Base-by-base conservation (phyloP, 805 yeast genomes). In the Candida maris region DNA sequence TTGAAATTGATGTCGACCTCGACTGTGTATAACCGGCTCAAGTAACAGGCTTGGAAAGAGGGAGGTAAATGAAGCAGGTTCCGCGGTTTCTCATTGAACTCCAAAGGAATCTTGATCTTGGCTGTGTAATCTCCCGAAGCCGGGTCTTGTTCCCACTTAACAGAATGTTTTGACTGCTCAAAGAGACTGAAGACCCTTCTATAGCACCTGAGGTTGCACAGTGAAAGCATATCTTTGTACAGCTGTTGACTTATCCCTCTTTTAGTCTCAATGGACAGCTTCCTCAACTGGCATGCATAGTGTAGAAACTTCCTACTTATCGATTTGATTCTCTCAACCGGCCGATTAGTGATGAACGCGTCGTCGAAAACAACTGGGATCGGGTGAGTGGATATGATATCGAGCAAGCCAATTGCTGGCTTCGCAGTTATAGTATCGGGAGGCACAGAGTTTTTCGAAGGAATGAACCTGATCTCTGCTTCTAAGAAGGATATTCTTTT, bases 31-130 rank as follows among this genome's bases (percentile, higher is more conserved):
- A 71, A 55, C 51, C 87, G 66, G 4, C 80, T 71, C n/a, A 79
- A 64, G 37, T 75, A 57, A 56, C 87, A 81, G 33, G 70, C 71
- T 46, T 80, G 85, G 54, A 80, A 81, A 37, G 70, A 70, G 1
- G 87, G 87, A 13, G 77, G 54, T 37, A 81, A 53, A 1, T 79
- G 76, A 32, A 73, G 67, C 32, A 59, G 60, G 25, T 71, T 64
- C 30, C 68, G 65, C 4, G 22, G 20, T 12, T 39, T 34, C 10
- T 32, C 32, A 7, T 27, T 25, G 13, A 32, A 12, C 5, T 15
- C 16, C 17, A 48, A 6, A 4, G 52, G 48, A 17, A 48, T 21
- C 7, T 17, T 21, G 7, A 39, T 21, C 6, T 12, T 14, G 6
- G 43, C 38, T 22, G 16, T 32, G 20, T 33, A 35, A 7, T 17